Evolutionary conservation across 768 basidiomycete genomes (phyloP), one percentile per base, ranked within the genome.

Genomic region (Boletus rex-veris): DNA sequence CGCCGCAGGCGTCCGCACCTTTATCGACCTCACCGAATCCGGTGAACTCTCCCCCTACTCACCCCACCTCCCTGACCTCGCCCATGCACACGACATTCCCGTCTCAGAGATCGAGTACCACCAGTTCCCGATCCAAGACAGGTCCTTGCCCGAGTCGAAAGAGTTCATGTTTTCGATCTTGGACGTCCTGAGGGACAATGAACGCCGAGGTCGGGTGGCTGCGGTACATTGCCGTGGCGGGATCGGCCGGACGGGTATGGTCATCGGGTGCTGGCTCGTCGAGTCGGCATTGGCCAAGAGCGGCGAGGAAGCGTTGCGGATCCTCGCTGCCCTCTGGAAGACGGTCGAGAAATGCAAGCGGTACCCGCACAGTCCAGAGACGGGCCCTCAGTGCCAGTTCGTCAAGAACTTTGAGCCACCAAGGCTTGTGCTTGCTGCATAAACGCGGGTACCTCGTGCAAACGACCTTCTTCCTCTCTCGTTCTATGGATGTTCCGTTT

Each of bases 201-300:
- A 83, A 55, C 64, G 63, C 7, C 76, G 81, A 4, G 82, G 80
- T 2, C 76, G 87, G 14, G 76, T 84, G 33, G 74, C 72, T n/a
- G 88, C 87, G 5, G 87, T 91, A 5, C 88, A 91, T 63, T 91
- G 88, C 64, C 78, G 87, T 8, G 88, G 88, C 1, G 88, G 88
- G 1, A 90, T 90, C 45, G 88, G 88, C 2, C 73, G 88, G 36
- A 82, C 80, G 1, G 81, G 81, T 19, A 73, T 81, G 70, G 79
- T 83, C 47, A 75, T 83, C 39, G 86, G 88, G 14, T 90, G 88
- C 65, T 90, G 86, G 86, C 80, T 90, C 37, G 84, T 88, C 36
- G 80, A 88, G 67, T 81, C 81, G 19, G 81, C 81, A 2, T 67
- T 73, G 48, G 87, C 83, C 44, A 74, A 73, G 63, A 78, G 83